phyloP scores from a whole-genome alignment of 305 asterid species.

The Fraxinus albicans region DNA sequence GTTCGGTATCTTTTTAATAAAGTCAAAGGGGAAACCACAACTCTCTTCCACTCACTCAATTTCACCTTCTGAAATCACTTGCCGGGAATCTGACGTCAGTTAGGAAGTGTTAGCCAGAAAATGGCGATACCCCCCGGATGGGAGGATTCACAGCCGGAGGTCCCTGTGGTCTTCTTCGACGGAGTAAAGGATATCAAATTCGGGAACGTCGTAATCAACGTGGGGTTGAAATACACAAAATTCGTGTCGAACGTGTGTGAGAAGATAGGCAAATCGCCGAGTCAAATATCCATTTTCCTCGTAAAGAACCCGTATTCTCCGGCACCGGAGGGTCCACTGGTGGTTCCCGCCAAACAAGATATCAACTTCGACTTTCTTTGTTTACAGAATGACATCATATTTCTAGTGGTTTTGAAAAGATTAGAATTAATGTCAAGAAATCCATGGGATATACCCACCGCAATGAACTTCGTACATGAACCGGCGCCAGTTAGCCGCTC shows the following conservation, averaged over 20 bases:
- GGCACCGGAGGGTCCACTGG: background rate
- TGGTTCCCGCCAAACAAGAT: background rate
- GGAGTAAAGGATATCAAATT: background rate
- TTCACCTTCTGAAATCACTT: background rate
- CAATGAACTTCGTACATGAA: background rate
- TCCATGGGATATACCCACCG: background rate
- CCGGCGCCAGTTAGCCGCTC: background rate
- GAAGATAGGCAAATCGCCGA: background rate
- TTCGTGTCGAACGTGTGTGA: background rate
- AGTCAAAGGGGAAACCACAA: background rate
- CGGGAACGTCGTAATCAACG: background rate
- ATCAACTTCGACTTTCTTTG: background rate
- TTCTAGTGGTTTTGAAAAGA: background rate
- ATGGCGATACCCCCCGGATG: background rate
- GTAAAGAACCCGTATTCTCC: background rate
- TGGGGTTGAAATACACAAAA: background rate
- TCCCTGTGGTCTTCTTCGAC: background rate
- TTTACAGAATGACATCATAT: background rate
- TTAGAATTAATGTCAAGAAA: background rate
- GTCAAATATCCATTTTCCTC: background rate
- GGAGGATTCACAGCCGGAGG: background rate
- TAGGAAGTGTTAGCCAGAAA: background rate
- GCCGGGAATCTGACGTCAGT: background rate
- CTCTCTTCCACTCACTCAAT: background rate
- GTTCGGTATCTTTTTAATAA: background rate